Evolutionary conservation across 768 basidiomycete genomes (phyloP).

Genomic region (Kwoniella pini): DNA sequence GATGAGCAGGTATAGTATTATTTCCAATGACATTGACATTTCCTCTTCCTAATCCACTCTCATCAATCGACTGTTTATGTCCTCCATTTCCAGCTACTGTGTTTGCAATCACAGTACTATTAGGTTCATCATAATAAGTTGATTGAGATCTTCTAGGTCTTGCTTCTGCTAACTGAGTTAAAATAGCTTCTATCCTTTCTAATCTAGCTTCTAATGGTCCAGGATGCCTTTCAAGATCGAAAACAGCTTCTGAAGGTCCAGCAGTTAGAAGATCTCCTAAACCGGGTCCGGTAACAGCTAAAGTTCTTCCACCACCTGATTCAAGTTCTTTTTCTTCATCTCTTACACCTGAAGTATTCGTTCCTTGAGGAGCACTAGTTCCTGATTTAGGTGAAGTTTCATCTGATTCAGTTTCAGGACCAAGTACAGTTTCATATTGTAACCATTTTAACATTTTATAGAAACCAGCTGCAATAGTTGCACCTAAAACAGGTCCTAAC

Average conservation of each 20-base stretch:
- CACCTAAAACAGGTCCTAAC: conserved; percentile 50
- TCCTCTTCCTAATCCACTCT: not conserved
- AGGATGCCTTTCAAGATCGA: conserved; percentile 31
- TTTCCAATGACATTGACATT: not conserved
- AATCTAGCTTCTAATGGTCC: conserved; percentile 29
- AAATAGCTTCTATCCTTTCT: conserved; percentile 41
- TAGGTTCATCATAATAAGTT: conserved; percentile 19
- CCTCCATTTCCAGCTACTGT: not conserved
- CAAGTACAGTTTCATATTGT: conserved; percentile 54
- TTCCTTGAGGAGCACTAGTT: conserved; percentile 3
- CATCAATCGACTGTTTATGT: conserved; percentile 3
- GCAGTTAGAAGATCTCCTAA: conserved; percentile 50
- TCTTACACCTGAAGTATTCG: conserved; percentile 1
- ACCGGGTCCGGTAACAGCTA: conserved; percentile 50
- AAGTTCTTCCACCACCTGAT: conserved; percentile 16
- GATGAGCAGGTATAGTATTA: conserved; percentile 3
- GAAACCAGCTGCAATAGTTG: conserved; percentile 50
- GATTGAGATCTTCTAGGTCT: conserved; percentile 13
- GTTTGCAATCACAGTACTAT: not conserved
- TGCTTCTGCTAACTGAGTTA: conserved; percentile 22
- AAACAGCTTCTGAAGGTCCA: conserved; percentile 27
- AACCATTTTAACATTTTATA: conserved; percentile 53
- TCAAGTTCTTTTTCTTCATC: conserved; percentile 28
- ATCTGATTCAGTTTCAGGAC: conserved; percentile 41
- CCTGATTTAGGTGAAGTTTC: not conserved